A percentile compares a stretch with the other conserved stretches of the same genome.
phyloP scores from a whole-genome alignment of 2,329 filamentous ascomycete genomes.

The Colletotrichum cuscutae region DNA sequence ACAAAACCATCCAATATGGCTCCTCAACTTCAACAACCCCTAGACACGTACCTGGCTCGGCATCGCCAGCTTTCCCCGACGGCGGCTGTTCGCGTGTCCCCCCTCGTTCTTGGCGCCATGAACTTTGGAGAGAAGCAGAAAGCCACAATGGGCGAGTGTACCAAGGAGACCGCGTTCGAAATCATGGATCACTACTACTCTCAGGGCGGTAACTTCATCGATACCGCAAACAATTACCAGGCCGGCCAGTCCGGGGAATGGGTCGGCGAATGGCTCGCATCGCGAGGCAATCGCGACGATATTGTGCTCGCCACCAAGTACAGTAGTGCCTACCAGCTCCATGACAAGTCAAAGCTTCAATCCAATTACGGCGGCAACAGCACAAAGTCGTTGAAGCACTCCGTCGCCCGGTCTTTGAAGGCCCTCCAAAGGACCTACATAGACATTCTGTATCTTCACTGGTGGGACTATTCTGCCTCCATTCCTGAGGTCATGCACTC shows the following conservation, averaged over 20 bases:
- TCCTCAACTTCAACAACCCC: not conserved
- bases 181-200: not conserved
- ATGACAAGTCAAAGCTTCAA: slow-evolving; percentile 45
- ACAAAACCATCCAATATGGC: not conserved
- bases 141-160: not conserved
- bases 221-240: slow-evolving; percentile 70
- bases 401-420: slow-evolving; percentile 52
- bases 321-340: slow-evolving; percentile 56
- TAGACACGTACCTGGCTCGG: not conserved
- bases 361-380: slow-evolving; percentile 57
- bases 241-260: slow-evolving; percentile 65
- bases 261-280: slow-evolving; percentile 68
- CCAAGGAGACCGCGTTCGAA: not conserved
- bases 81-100: not conserved
- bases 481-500: slow-evolving; percentile 55
- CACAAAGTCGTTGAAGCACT: slow-evolving; percentile 51
- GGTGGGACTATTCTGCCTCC: slow-evolving; percentile 54
- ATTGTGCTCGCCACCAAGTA: slow-evolving; percentile 68
- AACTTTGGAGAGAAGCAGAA: not conserved
- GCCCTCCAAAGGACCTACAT: slow-evolving; percentile 58
- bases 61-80: not conserved
- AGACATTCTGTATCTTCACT: slow-evolving; percentile 57
- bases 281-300: slow-evolving; percentile 60
- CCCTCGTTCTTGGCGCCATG: not conserved
- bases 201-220: slow-evolving; percentile 71